phyloP scores from a whole-genome alignment of 768 basidiomycete species.

The Boletellus sp. region DNA sequence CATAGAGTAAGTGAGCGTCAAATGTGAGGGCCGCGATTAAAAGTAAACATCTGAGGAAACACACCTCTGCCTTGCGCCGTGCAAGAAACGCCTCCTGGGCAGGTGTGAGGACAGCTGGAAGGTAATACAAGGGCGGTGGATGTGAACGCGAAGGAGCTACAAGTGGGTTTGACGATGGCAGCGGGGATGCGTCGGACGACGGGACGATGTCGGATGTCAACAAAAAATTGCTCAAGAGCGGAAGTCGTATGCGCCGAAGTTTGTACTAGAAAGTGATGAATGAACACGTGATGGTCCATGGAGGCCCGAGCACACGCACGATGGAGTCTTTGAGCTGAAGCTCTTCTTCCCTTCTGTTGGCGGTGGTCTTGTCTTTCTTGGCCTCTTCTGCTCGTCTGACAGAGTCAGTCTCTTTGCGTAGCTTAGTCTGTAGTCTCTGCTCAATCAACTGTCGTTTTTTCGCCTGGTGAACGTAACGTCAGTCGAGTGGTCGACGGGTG shows the following conservation, averaged over 20 bases:
- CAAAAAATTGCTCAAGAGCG: slow-evolving; percentile 70
- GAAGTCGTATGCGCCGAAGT: slow-evolving; percentile 66
- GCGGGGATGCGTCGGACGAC: slow-evolving; percentile 29
- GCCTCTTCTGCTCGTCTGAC: slow-evolving; percentile 83
- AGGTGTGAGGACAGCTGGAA: slow-evolving; percentile 64
- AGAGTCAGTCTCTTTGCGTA: slow-evolving; percentile 81
- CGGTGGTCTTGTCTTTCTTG: slow-evolving; percentile 74
- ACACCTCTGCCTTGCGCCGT: slow-evolving; percentile 60
- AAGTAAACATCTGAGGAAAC: slow-evolving; percentile 10
- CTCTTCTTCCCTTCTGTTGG: slow-evolving; percentile 80
- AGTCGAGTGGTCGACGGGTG: slow-evolving; percentile 1
- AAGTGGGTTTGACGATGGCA: slow-evolving; percentile 35
- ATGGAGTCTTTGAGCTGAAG: slow-evolving; percentile 77
- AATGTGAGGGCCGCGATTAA: background rate
- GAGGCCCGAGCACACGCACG: slow-evolving; percentile 40
- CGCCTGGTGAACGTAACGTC: slow-evolving; percentile 44
- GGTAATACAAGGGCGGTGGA: slow-evolving; percentile 75
- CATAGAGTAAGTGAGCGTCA: slow-evolving; percentile 3
- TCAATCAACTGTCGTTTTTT: slow-evolving; percentile 83
- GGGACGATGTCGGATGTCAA: slow-evolving; percentile 69
- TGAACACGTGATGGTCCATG: background rate
- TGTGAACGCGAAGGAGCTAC: slow-evolving; percentile 56
- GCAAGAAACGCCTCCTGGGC: slow-evolving; percentile 66
- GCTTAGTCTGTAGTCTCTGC: slow-evolving; percentile 79
- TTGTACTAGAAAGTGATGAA: slow-evolving; percentile 53